These are phyloP conservation scores for Cercospora sesami DNA, from an alignment of 2,329 filamentous ascomycete genomes.

Conservation along the genomic window DNA sequence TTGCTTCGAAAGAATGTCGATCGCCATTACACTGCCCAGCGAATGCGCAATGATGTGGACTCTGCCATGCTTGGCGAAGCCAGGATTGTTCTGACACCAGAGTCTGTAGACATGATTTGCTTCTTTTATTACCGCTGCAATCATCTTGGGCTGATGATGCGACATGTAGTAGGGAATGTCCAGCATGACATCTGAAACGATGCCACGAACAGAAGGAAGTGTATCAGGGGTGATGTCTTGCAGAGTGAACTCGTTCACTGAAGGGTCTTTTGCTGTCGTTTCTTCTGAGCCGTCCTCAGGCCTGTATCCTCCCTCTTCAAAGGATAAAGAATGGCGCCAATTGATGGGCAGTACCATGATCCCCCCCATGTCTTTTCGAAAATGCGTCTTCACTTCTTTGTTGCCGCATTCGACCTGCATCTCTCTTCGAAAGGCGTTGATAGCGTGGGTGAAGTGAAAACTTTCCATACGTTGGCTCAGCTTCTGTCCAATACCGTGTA, in stretches of 20 bases:
- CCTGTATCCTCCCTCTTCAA: constrained; percentile 71
- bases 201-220: constrained; percentile 82
- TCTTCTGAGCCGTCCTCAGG: constrained; percentile 54
- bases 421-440: constrained; percentile 83
- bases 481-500: constrained; percentile 96
- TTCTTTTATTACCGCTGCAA: constrained; percentile 80
- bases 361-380: constrained; percentile 76
- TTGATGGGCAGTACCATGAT: constrained; percentile 95
- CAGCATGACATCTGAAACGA: constrained; percentile 97
- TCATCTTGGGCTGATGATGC: constrained; percentile 93
- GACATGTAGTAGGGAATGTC: constrained; percentile 98
- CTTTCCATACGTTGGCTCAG: constrained; percentile 91
- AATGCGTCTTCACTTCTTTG: constrained; percentile 69
- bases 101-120: constrained; percentile 94
- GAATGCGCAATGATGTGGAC: constrained; percentile 94
- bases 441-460: constrained; percentile 94
- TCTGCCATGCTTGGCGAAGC: constrained; percentile 72
- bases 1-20: constrained; percentile 87
- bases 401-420: constrained; percentile 81
- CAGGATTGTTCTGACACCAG: constrained; percentile 92
- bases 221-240: constrained; percentile 91
- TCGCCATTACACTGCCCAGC: constrained; percentile 88
- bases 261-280: constrained; percentile 9
- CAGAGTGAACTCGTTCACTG: constrained; percentile 64
- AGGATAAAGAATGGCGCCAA: constrained; percentile 84